Evolutionary conservation across 148 eudicot species (phyloP).

Genomic region (Silene conica): DNA sequence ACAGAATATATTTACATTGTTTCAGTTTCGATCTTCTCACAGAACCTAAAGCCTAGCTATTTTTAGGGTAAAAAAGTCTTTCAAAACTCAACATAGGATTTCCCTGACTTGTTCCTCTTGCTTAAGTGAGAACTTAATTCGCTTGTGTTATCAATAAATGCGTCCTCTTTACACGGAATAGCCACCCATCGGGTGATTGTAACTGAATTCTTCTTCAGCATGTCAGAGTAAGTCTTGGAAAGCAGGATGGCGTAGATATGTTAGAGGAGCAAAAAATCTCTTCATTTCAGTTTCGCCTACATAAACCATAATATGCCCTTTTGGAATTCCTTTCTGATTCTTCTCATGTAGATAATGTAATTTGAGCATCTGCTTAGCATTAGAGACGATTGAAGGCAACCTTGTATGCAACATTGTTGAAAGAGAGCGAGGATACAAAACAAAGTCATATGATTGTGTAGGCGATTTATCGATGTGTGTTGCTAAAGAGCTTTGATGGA

Average conservation of each 20-base stretch:
- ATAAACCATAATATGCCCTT: neutral
- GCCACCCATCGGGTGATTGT: constrained; percentile 46
- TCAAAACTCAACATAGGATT: neutral
- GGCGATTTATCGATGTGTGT: too few species aligned
- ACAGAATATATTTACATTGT: too few species aligned
- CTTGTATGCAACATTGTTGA: neutral
- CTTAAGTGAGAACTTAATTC: constrained; percentile 4
- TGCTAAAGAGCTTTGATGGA: too few species aligned
- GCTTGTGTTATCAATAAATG: constrained; percentile 27
- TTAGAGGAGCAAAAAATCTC: constrained; percentile 16
- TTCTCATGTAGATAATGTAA: too few species aligned
- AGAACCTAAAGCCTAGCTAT: constrained; percentile 2
- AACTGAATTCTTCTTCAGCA: constrained; percentile 47
- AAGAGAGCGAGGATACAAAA: too few species aligned
- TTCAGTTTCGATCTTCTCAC: too few species aligned
- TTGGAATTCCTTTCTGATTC: too few species aligned
- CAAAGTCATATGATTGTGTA: too few species aligned
- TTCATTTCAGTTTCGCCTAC: constrained; percentile 20
- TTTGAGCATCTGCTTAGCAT: too few species aligned
- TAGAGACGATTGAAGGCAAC: too few species aligned
- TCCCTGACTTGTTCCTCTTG: neutral
- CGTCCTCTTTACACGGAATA: constrained; percentile 39
- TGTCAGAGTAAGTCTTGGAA: constrained; percentile 33
- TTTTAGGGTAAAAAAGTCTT: neutral
- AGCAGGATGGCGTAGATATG: constrained; percentile 23